These are phyloP conservation scores for Diaporthe caulivora DNA, from an alignment of 2,329 filamentous ascomycete species.

Conservation along the genomic window DNA sequence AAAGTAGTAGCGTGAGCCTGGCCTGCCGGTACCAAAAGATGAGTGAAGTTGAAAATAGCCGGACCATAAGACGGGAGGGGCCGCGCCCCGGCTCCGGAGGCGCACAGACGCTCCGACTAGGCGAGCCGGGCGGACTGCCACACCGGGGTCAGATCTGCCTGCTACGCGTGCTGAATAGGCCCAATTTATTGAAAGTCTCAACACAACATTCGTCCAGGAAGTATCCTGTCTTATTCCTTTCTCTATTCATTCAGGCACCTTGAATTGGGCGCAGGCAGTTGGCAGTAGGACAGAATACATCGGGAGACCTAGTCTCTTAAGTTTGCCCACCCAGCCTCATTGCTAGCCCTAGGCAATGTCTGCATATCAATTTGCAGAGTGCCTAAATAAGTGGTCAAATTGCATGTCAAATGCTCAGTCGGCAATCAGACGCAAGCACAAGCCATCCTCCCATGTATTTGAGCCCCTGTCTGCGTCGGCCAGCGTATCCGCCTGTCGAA, in stretches of 20 bases:
- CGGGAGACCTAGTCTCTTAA: background rate
- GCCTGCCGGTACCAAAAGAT: background rate
- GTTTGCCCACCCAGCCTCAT: background rate
- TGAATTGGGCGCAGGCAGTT: too few relatives aligned
- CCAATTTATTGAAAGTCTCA: background rate
- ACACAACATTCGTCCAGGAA: too few relatives aligned
- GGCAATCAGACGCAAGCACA: background rate
- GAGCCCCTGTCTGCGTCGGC: background rate
- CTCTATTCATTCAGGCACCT: background rate
- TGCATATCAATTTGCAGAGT: background rate
- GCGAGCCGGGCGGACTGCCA: background rate
- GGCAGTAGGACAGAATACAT: too few relatives aligned
- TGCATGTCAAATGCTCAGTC: background rate
- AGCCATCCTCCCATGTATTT: background rate
- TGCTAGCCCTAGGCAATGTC: too few relatives aligned
- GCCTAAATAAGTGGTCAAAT: background rate
- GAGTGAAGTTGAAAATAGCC: conserved; percentile 20
- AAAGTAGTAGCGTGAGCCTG: background rate
- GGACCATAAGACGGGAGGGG: conserved; percentile 5
- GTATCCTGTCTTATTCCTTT: background rate
- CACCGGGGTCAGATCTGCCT: background rate
- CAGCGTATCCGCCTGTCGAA: background rate
- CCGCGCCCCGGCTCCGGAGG: conserved; percentile 20
- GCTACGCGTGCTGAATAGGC: background rate
- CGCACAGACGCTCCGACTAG: background rate